Percentiles rank a stretch among this genome's conserved stretches.
Conservation (phyloP, 805 yeast species). For the Aciculoconidium aculeatum region DNA sequence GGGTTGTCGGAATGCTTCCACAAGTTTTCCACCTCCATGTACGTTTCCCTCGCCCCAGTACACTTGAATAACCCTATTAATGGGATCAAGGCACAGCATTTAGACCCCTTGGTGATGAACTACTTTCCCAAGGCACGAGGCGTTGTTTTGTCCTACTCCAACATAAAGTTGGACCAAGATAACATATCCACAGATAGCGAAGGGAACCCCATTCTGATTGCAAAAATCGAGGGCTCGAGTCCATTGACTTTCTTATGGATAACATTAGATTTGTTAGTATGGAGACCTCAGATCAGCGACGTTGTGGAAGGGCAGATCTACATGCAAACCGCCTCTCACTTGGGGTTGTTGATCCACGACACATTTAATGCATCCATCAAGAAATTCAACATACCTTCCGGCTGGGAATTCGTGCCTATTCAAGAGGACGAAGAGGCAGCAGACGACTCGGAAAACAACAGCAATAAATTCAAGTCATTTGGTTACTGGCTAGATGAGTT, state of each 20-base stretch:
- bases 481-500: slow-evolving; percentile 86
- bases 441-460: slow-evolving; percentile 13
- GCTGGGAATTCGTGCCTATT: slow-evolving; percentile 80
- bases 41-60: slow-evolving; percentile 85
- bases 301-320: slow-evolving; percentile 78
- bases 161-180: slow-evolving; percentile 49
- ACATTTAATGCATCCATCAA: slow-evolving; percentile 92
- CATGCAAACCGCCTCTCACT: slow-evolving; percentile 92
- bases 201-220: slow-evolving; percentile 41
- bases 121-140: slow-evolving; percentile 71
- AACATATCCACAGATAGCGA: slow-evolving; percentile 32
- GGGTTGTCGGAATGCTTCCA: slow-evolving; percentile 69
- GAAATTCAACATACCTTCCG: slow-evolving; percentile 75
- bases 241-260: slow-evolving; percentile 92
- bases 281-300: slow-evolving; percentile 92
- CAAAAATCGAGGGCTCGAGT: slow-evolving; percentile 67
- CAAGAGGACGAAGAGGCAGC: slow-evolving; percentile 54
- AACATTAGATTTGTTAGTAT: slow-evolving; percentile 71
- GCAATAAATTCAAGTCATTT: slow-evolving; percentile 43
- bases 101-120: slow-evolving; percentile 85
- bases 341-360: slow-evolving; percentile 86
- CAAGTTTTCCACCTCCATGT: slow-evolving; percentile 52
- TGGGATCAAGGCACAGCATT: slow-evolving; percentile 82
- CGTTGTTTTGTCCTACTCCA: slow-evolving; percentile 74
- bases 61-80: slow-evolving; percentile 61